phyloP scores from a whole-genome alignment of 2,329 filamentous ascomycete genomes.

The Neurospora sp. region DNA sequence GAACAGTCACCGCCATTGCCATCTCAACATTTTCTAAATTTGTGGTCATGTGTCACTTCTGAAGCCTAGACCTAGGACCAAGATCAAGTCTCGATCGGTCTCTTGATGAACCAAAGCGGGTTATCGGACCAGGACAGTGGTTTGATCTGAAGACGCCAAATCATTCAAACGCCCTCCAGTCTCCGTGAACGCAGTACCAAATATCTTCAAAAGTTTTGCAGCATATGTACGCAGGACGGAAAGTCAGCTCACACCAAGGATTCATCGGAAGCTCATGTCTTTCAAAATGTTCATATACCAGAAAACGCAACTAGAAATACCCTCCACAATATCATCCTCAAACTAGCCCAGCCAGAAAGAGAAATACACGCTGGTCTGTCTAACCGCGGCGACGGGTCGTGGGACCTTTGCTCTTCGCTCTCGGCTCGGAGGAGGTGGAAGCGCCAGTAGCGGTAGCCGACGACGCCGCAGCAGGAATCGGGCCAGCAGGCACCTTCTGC shows the following conservation, averaged over 20 bases:
- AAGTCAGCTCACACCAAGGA: neutral
- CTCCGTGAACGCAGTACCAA: neutral
- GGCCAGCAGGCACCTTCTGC: constrained; percentile 24
- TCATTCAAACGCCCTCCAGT: neutral
- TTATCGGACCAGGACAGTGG: neutral
- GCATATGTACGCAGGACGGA: neutral
- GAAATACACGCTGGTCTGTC: constrained; percentile 4
- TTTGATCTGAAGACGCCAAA: neutral
- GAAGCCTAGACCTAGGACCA: neutral
- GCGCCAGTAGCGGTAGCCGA: constrained; percentile 14
- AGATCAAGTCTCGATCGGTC: neutral
- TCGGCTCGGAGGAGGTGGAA: constrained; percentile 15
- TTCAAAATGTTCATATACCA: neutral
- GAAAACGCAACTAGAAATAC: neutral
- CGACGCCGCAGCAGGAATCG: constrained; percentile 16
- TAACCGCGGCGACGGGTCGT: constrained; percentile 34
- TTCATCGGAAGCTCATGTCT: neutral
- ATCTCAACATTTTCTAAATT: neutral
- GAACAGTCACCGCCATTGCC: neutral
- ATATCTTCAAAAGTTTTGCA: neutral
- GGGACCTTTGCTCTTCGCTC: constrained; percentile 27
- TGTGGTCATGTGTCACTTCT: neutral
- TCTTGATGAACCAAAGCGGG: neutral
- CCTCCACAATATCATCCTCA: neutral
- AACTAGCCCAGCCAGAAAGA: neutral